Evolutionary conservation across 495 filamentous ascomycete genomes (phyloP).

Genomic region (Aspergillus baeticus): DNA sequence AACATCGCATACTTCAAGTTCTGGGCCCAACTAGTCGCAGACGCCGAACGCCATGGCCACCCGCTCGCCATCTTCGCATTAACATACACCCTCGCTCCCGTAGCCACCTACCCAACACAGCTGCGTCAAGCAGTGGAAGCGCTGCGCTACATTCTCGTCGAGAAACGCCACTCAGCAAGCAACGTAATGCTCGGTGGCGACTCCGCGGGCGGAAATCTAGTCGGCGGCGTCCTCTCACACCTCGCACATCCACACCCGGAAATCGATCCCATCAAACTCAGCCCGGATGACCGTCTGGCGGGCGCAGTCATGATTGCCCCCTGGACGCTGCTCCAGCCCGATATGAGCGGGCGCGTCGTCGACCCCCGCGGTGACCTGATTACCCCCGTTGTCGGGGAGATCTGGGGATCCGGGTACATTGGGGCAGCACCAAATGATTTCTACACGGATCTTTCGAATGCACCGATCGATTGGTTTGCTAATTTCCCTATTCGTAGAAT

Average conservation of each 20-base stretch:
- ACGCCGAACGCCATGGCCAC: constrained; percentile 29
- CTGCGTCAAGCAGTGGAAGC: constrained; percentile 54
- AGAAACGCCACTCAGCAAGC: constrained; percentile 35
- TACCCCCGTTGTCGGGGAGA: constrained; percentile 31
- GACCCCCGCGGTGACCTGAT: constrained; percentile 56
- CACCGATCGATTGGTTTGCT: constrained; percentile 54
- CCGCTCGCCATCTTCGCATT: constrained; percentile 51
- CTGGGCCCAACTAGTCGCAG: constrained; percentile 43
- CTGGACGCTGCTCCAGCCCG: constrained; percentile 51
- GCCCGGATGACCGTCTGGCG: constrained; percentile 25
- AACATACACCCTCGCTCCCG: constrained; percentile 60
- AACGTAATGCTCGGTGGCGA: constrained; percentile 60
- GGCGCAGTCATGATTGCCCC: constrained; percentile 57
- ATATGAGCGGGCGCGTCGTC: constrained; percentile 35
- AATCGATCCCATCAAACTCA: constrained; percentile 32
- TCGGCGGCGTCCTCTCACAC: constrained; percentile 57
- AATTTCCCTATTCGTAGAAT: constrained; percentile 45
- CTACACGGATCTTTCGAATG: constrained; percentile 54
- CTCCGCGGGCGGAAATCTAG: constrained; percentile 64
- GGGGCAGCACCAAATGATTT: constrained; percentile 44
- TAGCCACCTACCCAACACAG: constrained; percentile 57
- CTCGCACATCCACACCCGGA: constrained; percentile 58
- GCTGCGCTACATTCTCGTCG: constrained; percentile 51
- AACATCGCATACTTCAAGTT: constrained; percentile 52
- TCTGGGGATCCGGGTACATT: constrained; percentile 53